phyloP scores from a whole-genome alignment of 1,284 basidiomycete genomes.

The Coriolopsis trogii region DNA sequence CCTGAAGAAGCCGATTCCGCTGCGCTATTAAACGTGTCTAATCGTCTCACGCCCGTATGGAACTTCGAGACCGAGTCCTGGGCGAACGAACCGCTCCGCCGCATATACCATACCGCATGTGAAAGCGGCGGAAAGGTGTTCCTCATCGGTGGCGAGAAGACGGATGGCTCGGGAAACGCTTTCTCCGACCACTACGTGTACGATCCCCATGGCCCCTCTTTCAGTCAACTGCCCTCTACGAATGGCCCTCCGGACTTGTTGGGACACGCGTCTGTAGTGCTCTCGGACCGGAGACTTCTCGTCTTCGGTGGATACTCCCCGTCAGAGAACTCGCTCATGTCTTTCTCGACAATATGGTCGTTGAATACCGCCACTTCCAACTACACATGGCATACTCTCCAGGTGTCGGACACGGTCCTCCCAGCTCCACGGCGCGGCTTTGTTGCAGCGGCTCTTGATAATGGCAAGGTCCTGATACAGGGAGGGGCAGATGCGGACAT shows the following conservation, averaged over 20 bases:
- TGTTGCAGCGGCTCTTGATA: conserved; percentile 55
- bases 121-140: conserved; percentile 52
- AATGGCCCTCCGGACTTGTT: conserved; percentile 67
- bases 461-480: conserved; percentile 68
- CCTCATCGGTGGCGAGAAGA: conserved; percentile 76
- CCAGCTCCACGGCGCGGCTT: conserved; percentile 73
- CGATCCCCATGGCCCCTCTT: conserved; percentile 51
- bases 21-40: conserved; percentile 51
- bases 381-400: conserved; percentile 54
- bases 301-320: conserved; percentile 75
- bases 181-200: conserved; percentile 72
- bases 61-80: conserved; percentile 52
- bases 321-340: conserved; percentile 49
- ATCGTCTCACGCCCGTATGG: conserved; percentile 46
- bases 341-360: conserved; percentile 63
- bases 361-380: conserved; percentile 59
- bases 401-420: conserved; percentile 41
- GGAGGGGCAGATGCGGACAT: conserved; percentile 72
- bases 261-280: conserved; percentile 70
- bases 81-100: conserved; percentile 69
- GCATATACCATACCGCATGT: conserved; percentile 71
- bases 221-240: conserved; percentile 54
- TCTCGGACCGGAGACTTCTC: conserved; percentile 70
- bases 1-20: conserved; percentile 65
- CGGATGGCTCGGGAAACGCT: conserved; percentile 70